These are phyloP conservation scores for Pythium aphanidermatum DNA, from an alignment of 352 stramenopile species.

Conservation along the genomic window DNA sequence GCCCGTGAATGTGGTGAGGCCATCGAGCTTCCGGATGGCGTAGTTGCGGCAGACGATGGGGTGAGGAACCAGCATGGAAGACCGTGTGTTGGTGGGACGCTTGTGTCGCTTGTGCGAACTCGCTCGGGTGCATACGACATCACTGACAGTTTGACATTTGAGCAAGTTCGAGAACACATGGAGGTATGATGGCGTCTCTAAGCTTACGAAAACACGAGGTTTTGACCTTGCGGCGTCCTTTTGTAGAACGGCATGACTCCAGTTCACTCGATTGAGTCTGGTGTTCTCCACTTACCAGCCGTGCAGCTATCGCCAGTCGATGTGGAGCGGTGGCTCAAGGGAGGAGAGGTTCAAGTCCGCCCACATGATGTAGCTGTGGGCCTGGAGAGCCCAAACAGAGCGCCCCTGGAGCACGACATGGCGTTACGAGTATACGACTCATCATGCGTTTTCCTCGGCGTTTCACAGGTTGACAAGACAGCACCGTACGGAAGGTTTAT, in stretches of 20 bases:
- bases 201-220: too few species aligned
- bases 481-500: constrained; percentile 29
- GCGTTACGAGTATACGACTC: constrained; percentile 49
- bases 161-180: constrained; percentile 35
- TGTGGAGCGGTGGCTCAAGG: constrained; percentile 40
- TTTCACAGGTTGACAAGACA: constrained; percentile 44
- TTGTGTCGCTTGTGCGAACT: constrained; percentile 54
- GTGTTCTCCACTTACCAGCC: constrained; percentile 48
- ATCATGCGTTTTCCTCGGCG: constrained; percentile 33
- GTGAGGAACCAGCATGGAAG: constrained; percentile 20
- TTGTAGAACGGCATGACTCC: constrained; percentile 29
- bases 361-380: constrained; percentile 20
- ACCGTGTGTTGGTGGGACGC: constrained; percentile 46
- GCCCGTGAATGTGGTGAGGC: constrained; percentile 76
- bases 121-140: constrained; percentile 55
- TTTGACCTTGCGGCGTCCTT: too few species aligned
- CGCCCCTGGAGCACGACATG: constrained; percentile 25
- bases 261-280: constrained; percentile 51
- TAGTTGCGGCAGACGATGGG: background rate
- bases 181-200: too few species aligned
- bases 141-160: constrained; percentile 45
- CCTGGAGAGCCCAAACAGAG: constrained; percentile 6
- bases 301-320: constrained; percentile 24
- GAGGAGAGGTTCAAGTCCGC: constrained; percentile 32
- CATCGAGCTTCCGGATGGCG: constrained; percentile 33